Evolutionary conservation across 1,284 basidiomycete species (phyloP).

Genomic region (Mycena citricolor): DNA sequence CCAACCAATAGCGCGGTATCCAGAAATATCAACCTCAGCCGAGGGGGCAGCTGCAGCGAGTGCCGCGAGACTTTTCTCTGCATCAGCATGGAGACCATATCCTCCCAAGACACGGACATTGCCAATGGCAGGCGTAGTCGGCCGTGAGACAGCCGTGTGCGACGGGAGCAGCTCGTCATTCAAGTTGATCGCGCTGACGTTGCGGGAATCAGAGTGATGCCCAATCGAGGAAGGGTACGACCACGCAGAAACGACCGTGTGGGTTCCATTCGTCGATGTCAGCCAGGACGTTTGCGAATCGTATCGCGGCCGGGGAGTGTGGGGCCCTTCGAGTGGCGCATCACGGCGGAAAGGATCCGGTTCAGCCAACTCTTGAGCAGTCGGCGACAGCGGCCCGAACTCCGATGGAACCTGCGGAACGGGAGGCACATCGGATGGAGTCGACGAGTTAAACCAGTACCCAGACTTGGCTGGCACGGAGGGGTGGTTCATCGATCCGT

Average conservation of each 20-base stretch:
- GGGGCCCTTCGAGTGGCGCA: conserved; percentile 33
- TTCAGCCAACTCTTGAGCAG: conserved; percentile 42
- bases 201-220: conserved; percentile 31
- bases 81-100: conserved; percentile 51
- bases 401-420: conserved; percentile 63
- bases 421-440: conserved; percentile 51
- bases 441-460: conserved; percentile 55
- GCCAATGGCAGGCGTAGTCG: conserved; percentile 52
- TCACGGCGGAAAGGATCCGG: conserved; percentile 64
- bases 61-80: conserved; percentile 51
- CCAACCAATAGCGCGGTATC: conserved; percentile 57
- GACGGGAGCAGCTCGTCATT: conserved; percentile 42
- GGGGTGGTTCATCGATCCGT: conserved; percentile 36
- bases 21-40: conserved; percentile 52
- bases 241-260: conserved; percentile 60
- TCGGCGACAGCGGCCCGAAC: conserved; percentile 48
- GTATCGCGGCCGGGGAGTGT: conserved; percentile 45
- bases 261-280: conserved; percentile 59
- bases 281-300: conserved; percentile 72
- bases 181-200: conserved; percentile 38
- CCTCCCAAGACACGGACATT: conserved; percentile 62
- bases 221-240: conserved; percentile 54
- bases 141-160: conserved; percentile 38
- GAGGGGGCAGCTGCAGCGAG: conserved; percentile 40
- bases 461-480: conserved; percentile 58